Evolutionary conservation across 176 grass and related monocot genomes (phyloP), one percentile per base, ranked within the genome.

Genomic region (Hsuehochloa calcarea): DNA sequence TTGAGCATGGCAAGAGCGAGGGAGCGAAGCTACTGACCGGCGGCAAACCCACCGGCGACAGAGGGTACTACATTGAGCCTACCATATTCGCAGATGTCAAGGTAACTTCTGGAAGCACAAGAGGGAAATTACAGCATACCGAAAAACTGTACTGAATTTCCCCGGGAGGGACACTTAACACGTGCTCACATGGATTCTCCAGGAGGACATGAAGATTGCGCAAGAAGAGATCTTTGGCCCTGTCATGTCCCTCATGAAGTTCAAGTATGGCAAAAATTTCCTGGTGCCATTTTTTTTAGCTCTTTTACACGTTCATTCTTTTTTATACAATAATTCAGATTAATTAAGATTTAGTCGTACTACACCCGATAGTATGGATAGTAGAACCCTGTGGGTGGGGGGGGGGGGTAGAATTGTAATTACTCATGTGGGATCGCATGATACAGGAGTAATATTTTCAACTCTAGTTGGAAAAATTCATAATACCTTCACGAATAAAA

Each of bases 211-310:
- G 95, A 91, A 61, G 72, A 97, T 97, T 39, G 90, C 85, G 0
- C 84, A 94, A 69, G 95, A 97, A 0, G 95, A 97, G 83, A 97
- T 97, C 58, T 97, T 97, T 23, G 95, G 95, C 58, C 95, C 95
- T 2, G 95, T 97, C 34, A 97, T 97, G 92, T 89, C 84, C 12
- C 92, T 97, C 10, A 94, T 94, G 90, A 97, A 97, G 80, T 94
- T 97, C 77, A 91, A 86, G 94, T 94, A 78, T 10, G 80, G 37
- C 19, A 67, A 80, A 75, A 80, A 25, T 11, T 39, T 44, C 45
- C 19, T 9, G 15, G 5, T 63, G 25, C 29, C 29, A 6, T 26
- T 5, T 46, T 29, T 29, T 29, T 29, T 29, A 29, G 29, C 29
- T n/a, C n/a, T n/a, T n/a, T n/a, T n/a, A n/a, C n/a, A 39, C 38